Conservation (phyloP, 164 flowering plant genomes). For the Cinnamomum micranthum region DNA sequence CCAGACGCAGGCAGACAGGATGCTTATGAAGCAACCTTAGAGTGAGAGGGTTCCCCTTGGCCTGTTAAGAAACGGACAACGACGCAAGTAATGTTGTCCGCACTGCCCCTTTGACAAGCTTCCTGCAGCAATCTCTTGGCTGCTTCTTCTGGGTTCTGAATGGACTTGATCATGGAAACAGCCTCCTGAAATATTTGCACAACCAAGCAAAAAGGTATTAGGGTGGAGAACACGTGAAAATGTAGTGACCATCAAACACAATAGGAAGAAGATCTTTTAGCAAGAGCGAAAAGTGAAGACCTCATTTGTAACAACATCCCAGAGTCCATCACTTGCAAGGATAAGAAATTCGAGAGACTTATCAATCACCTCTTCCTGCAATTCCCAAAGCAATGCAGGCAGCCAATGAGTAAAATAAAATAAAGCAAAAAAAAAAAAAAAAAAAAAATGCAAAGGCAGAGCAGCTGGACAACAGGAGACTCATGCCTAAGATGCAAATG, state of each 20-base stretch:
- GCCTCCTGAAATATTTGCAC: slow-evolving; percentile 56
- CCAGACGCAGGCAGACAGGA: no score
- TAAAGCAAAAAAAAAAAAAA: neutral
- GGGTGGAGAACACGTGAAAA: neutral
- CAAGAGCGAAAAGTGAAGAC: slow-evolving; percentile 21
- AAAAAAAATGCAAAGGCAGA: neutral
- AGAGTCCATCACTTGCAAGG: slow-evolving; percentile 93
- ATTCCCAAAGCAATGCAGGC: neutral
- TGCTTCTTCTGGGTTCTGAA: slow-evolving; percentile 72
- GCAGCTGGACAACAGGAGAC: neutral
- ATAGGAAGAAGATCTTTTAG: neutral
- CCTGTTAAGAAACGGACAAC: slow-evolving; percentile 75
- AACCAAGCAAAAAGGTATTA: neutral
- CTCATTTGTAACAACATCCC: slow-evolving; percentile 97
- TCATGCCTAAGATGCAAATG: neutral
- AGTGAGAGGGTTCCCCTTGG: slow-evolving; percentile 14
- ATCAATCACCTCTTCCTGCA: slow-evolving; percentile 84
- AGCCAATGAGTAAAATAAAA: slow-evolving; percentile 1
- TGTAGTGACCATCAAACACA: neutral
- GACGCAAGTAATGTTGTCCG: slow-evolving; percentile 86
- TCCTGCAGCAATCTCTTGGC: slow-evolving; percentile 80
- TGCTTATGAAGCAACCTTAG: neutral
- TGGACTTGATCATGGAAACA: slow-evolving; percentile 70
- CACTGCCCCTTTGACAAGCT: slow-evolving; percentile 89
- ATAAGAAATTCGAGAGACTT: slow-evolving; percentile 90